Evolutionary conservation across 2,329 filamentous ascomycete species (phyloP), one percentile per base, ranked within the genome.

Genomic region (Geoglossum cookeanum): DNA sequence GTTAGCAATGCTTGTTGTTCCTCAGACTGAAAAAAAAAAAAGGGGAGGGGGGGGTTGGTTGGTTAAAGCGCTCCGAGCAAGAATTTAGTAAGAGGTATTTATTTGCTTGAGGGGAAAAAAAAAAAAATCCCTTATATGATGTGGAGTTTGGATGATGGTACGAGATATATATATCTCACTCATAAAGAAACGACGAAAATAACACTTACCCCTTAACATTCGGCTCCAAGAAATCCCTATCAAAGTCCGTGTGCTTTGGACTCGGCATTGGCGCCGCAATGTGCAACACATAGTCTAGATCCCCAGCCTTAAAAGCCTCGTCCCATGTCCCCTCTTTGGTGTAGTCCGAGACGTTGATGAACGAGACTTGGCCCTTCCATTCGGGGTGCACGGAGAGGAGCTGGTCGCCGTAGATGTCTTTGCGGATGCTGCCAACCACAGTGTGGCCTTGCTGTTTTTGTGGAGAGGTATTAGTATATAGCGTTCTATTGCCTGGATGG

Each of bases 251-350:
- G 27, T 60, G 58, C 6, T 17, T 74, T 72, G 68, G 73, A 79
- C 63, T 78, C 76, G 47, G 47, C 65, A 81, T 77, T 0, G 79
- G 79, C 55, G 76, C 79, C 0, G 79, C 79, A 1, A 78, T 80
- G 69, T 83, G 79, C 56, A 81, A 69, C 44, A 82, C 77, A 54
- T 75, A 75, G 58, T 78, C 74, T 56, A 81, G 63, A 0, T 67
- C 30, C 71, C 74, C 0, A 75, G 72, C 3, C 55, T 56, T 27
- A 4, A 56, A 22, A 4, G 32, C 37, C 37, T 44, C 55, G 27
- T 56, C 55, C 11, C 22, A 56, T 15, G 55, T 37, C 1, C 55
- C 55, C n/a, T 60, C 17, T 1, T 58, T 52, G 8, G 61, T 63
- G 13, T 64, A 60, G 17, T 65, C 62, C 1, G 62, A 32, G 1